Percentiles rank a stretch among this genome's conserved stretches.
phyloP scores from a whole-genome alignment of 2,329 filamentous ascomycete genomes.

The Stachybotrys echinatus region DNA sequence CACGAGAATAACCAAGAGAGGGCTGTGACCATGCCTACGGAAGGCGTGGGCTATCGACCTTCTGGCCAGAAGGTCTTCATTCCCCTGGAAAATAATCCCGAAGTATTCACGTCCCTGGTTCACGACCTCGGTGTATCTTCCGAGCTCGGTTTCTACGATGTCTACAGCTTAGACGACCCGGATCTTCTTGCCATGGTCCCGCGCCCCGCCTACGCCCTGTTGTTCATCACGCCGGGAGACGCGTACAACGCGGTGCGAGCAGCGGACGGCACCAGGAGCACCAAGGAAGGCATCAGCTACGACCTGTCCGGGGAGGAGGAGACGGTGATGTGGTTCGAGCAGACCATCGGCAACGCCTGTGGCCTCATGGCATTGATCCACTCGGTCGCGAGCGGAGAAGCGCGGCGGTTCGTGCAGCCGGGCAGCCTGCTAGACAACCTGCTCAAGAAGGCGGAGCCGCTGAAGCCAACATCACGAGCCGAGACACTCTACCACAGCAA shows the following conservation, averaged over 20 bases:
- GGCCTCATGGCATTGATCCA: slow-evolving; percentile 76
- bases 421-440: slow-evolving; percentile 53
- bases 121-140: slow-evolving; percentile 66
- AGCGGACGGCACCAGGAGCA: slow-evolving; percentile 16
- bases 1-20: not conserved
- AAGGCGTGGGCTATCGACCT: slow-evolving; percentile 21
- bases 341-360: slow-evolving; percentile 79
- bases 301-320: slow-evolving; percentile 38
- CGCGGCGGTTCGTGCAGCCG: slow-evolving; percentile 46
- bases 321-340: slow-evolving; percentile 76
- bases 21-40: slow-evolving; percentile 16
- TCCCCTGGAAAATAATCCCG: slow-evolving; percentile 59
- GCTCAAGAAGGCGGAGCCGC: slow-evolving; percentile 53
- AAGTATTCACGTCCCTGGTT: slow-evolving; percentile 69
- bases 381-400: slow-evolving; percentile 63
- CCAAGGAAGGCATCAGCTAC: slow-evolving; percentile 22
- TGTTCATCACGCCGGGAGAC: slow-evolving; percentile 68
- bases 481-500: slow-evolving; percentile 65
- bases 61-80: slow-evolving; percentile 29
- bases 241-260: slow-evolving; percentile 40
- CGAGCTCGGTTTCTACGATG: slow-evolving; percentile 70
- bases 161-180: slow-evolving; percentile 74
- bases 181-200: slow-evolving; percentile 67
- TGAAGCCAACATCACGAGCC: slow-evolving; percentile 58
- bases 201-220: slow-evolving; percentile 68